Evolutionary conservation across 179 eudicot species (phyloP).

Genomic region (Camellia oleifera): DNA sequence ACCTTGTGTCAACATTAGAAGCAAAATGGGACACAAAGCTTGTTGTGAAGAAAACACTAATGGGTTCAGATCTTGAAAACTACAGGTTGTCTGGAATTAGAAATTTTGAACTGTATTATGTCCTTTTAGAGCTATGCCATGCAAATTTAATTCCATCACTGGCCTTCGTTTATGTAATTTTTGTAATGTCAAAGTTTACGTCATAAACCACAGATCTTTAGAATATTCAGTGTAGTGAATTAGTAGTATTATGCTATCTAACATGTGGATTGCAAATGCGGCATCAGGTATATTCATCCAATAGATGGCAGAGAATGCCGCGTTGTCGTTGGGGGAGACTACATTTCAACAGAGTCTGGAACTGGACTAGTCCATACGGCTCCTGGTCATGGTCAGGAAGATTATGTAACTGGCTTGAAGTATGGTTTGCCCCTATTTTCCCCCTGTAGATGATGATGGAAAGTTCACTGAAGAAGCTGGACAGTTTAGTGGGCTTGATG

Average conservation of each 20-base stretch:
- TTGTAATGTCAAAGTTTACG: not conserved
- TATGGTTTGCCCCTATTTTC: slow-evolving; percentile 80
- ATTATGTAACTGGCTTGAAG: slow-evolving; percentile 90
- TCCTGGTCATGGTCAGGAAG: slow-evolving; percentile 65
- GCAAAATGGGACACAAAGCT: slow-evolving; percentile 85
- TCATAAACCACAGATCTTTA: not conserved
- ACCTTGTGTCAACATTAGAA: slow-evolving; percentile 81
- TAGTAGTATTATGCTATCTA: not conserved
- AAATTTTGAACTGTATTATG: not conserved
- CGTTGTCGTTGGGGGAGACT: too few relatives aligned
- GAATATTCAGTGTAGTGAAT: not conserved
- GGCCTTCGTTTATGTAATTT: not conserved
- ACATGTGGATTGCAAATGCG: slow-evolving; percentile 9
- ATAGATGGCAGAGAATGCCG: slow-evolving; percentile 23
- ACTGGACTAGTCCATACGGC: too few relatives aligned
- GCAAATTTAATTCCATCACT: not conserved
- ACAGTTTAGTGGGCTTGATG: slow-evolving; percentile 80
- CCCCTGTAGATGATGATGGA: slow-evolving; percentile 94
- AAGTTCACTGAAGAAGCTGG: slow-evolving; percentile 95
- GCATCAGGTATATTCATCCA: slow-evolving; percentile 79
- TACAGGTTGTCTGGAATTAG: slow-evolving; percentile 47
- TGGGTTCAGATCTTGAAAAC: slow-evolving; percentile 50
- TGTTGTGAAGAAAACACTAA: slow-evolving; percentile 43
- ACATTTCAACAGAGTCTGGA: too few relatives aligned
- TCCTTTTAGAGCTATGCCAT: not conserved